A percentile compares a stretch with the other conserved stretches of the same genome.
Conservation (phyloP, 495 filamentous ascomycete species). For the Tuber borchii region DNA sequence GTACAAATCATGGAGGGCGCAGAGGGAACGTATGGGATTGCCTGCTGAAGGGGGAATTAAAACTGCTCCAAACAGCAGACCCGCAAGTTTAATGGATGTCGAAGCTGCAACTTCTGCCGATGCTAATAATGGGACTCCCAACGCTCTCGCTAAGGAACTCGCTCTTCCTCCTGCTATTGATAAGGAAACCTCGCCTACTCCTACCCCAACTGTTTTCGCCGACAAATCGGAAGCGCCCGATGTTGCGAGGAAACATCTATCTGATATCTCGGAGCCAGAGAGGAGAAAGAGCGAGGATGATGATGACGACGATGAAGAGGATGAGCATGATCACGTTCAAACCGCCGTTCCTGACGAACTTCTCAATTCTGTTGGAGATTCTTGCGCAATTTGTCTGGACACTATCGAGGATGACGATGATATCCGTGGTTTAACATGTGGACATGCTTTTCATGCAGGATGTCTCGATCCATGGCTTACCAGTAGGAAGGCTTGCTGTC, state of each 20-base stretch:
- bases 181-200: conserved; percentile 21
- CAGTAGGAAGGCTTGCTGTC: conserved; percentile 84
- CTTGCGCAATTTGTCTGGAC: conserved; percentile 95
- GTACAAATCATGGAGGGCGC: conserved; percentile 89
- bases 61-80: conserved; percentile 58
- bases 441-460: conserved; percentile 89
- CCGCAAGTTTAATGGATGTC: conserved; percentile 59
- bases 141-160: conserved; percentile 8
- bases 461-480: conserved; percentile 98
- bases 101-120: conserved; percentile 46
- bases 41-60: conserved; percentile 78
- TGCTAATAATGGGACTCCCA: conserved; percentile 12
- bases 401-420: conserved; percentile 91
- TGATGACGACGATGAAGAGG: conserved; percentile 61
- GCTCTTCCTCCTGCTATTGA: conserved; percentile 9
- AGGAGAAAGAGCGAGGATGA: conserved; percentile 43
- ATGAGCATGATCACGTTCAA: conserved; percentile 80
- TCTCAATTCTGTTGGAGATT: conserved; percentile 79
- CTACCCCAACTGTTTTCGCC: conserved; percentile 9
- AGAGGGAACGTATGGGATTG: conserved; percentile 73
- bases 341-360: conserved; percentile 75
- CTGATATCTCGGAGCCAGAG: conserved; percentile 37
- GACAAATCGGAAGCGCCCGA: conserved; percentile 34
- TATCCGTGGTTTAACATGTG: conserved; percentile 85
- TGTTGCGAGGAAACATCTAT: conserved; percentile 30